Conservation (phyloP, 108 stramenopile species). For the Pseudonitzschia multiseries region DNA sequence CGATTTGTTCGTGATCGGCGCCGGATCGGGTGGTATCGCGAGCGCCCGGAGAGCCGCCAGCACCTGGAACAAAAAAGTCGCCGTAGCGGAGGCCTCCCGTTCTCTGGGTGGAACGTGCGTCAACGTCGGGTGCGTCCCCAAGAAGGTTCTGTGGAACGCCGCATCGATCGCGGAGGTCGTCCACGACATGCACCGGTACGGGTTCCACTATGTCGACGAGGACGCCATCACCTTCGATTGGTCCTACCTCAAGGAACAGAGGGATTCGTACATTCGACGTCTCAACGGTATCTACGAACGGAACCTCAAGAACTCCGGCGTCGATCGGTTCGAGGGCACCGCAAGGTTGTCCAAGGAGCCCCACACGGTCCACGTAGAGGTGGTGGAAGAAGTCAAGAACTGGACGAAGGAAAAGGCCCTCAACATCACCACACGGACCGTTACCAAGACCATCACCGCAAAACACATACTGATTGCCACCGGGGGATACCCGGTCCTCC, state of each 20-base stretch:
- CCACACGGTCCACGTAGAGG: conserved; percentile 43
- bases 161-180: conserved; percentile 60
- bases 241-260: conserved; percentile 68
- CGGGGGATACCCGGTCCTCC: conserved; percentile 81
- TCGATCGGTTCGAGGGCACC: conserved; percentile 54
- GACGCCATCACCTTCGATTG: conserved; percentile 63
- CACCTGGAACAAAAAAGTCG: conserved; percentile 81
- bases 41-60: conserved; percentile 80
- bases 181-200: conserved; percentile 58
- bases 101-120: conserved; percentile 95
- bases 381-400: neutral
- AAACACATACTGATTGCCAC: conserved; percentile 88
- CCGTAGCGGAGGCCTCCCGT: conserved; percentile 65
- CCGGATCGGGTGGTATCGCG: conserved; percentile 80
- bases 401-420: neutral
- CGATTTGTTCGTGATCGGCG: conserved; percentile 85
- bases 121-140: conserved; percentile 99
- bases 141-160: conserved; percentile 93
- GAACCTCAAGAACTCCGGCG: conserved; percentile 59
- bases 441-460: conserved; percentile 37
- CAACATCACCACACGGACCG: conserved; percentile 13
- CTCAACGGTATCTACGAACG: conserved; percentile 87
- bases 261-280: conserved; percentile 84
- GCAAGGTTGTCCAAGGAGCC: conserved; percentile 49
- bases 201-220: conserved; percentile 20